phyloP scores from a whole-genome alignment of 306 rosid genomes.

The Amphicarpaea edgeworthii region DNA sequence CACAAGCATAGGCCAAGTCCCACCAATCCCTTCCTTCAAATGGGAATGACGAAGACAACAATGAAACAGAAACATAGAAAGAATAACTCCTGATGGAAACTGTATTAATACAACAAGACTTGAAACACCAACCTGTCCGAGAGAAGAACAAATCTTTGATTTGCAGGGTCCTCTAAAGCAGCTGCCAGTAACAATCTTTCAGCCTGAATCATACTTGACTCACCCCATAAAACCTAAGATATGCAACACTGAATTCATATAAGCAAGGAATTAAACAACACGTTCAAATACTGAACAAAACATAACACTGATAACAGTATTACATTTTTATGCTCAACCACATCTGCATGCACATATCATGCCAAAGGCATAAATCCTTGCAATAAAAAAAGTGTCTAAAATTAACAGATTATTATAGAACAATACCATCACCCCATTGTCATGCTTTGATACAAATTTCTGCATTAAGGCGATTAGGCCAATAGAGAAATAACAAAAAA shows the following conservation, averaged over 20 bases:
- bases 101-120: neutral
- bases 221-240: conserved; percentile 67
- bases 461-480: neutral
- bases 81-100: conserved; percentile 20
- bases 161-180: conserved; percentile 89
- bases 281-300: neutral
- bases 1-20: conserved; percentile 9
- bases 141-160: conserved; percentile 94
- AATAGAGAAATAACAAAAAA: conserved; percentile 5
- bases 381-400: neutral
- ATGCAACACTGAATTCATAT: conserved; percentile 32
- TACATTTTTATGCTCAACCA: conserved; percentile 3
- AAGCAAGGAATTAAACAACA: conserved; percentile 9
- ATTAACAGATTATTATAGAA: neutral
- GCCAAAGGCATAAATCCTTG: conserved; percentile 1
- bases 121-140: conserved; percentile 78
- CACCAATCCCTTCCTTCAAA: conserved; percentile 13
- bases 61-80: neutral
- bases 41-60: neutral
- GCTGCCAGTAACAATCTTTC: conserved; percentile 58
- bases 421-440: neutral
- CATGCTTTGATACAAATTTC: neutral
- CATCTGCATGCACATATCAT: neutral
- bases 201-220: conserved; percentile 67
- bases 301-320: neutral